These are phyloP conservation scores for Glarea lozoyensis DNA, from an alignment of 495 filamentous ascomycete genomes.

Conservation along the genomic window DNA sequence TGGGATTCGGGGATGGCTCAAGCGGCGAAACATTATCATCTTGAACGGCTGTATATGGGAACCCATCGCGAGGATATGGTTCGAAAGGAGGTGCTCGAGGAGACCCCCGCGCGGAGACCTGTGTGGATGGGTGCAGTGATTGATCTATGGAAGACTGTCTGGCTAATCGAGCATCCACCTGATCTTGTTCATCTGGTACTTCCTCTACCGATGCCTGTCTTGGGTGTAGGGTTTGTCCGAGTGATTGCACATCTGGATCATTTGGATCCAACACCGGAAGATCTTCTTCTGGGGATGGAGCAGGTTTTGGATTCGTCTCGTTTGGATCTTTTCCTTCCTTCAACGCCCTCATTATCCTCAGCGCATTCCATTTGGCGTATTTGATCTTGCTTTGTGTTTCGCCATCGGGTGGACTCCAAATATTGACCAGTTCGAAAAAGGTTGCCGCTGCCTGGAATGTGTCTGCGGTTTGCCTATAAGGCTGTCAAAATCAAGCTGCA, in stretches of 20 bases:
- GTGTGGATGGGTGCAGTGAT: constrained; percentile 42
- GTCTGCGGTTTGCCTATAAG: constrained; percentile 74
- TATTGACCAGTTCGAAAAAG: constrained; percentile 79
- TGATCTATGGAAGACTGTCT: constrained; percentile 34
- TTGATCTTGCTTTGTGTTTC: constrained; percentile 84
- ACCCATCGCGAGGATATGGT: constrained; percentile 16
- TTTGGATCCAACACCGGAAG: constrained; percentile 40
- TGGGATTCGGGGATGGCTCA: constrained; percentile 20
- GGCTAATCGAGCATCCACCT: constrained; percentile 25
- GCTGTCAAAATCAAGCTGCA: constrained; percentile 1
- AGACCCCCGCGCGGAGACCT: constrained; percentile 21
- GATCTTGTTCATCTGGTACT: constrained; percentile 35
- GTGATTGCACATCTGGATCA: constrained; percentile 54
- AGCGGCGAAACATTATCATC: constrained; percentile 30
- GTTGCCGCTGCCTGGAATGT: constrained; percentile 87
- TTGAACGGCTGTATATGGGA: constrained; percentile 18
- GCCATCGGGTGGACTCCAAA: constrained; percentile 67
- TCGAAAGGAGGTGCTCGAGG: constrained; percentile 9
- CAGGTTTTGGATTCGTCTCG: constrained; percentile 65
- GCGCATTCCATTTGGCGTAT: constrained; percentile 91
- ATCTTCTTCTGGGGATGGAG: constrained; percentile 35
- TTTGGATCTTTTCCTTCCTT: constrained; percentile 92
- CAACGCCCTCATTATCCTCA: constrained; percentile 82
- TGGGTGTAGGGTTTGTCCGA: constrained; percentile 29
- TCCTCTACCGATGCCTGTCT: constrained; percentile 50